Conservation (phyloP, 2,329 filamentous ascomycete genomes). For the Dactylellina parvicollis region DNA sequence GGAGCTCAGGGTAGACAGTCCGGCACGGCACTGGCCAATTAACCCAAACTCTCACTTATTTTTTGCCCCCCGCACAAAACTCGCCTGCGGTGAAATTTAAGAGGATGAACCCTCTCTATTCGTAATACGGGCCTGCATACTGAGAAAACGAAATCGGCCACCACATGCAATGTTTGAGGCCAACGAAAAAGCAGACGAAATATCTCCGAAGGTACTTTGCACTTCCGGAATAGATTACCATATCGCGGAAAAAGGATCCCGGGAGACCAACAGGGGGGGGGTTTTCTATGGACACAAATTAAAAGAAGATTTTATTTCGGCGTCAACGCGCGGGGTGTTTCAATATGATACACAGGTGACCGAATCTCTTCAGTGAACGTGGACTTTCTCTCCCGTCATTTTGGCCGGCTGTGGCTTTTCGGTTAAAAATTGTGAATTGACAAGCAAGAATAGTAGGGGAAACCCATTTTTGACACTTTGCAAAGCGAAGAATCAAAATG, state of each 20-base stretch:
- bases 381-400: constrained; percentile 9
- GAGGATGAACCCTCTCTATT: neutral
- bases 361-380: neutral
- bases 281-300: neutral
- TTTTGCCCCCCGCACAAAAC: neutral
- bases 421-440: constrained; percentile 21
- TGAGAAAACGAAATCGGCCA: no score
- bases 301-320: constrained; percentile 15
- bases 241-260: constrained; percentile 10
- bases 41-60: neutral
- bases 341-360: constrained; percentile 18
- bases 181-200: neutral
- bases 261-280: neutral
- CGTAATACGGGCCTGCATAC: no score
- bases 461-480: constrained; percentile 8
- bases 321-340: constrained; percentile 26
- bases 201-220: constrained; percentile 49
- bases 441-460: neutral
- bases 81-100: neutral
- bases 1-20: neutral
- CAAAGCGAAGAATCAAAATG: neutral
- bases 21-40: constrained; percentile 21
- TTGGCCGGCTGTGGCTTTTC: constrained; percentile 49
- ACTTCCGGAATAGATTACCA: constrained; percentile 20
- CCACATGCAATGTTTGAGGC: neutral